Evolutionary conservation across 108 stramenopile species (phyloP).

Genomic region (Epipyxis sp.): DNA sequence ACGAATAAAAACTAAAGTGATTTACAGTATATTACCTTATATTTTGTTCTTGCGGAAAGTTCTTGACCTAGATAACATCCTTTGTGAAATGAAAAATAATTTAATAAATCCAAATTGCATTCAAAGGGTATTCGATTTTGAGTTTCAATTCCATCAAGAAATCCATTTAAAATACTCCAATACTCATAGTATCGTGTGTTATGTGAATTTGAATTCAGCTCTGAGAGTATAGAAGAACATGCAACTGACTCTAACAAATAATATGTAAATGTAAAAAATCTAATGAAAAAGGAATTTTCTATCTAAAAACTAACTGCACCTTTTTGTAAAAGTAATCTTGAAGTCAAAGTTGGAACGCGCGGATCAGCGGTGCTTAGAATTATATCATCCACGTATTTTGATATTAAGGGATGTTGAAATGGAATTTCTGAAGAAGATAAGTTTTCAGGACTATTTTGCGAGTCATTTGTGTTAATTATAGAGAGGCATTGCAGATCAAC

Average conservation of each 20-base stretch:
- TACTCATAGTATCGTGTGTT: not conserved
- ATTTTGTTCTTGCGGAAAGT: conserved; percentile 86
- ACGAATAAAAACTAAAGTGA: conserved; percentile 2
- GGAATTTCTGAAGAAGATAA: too few relatives aligned
- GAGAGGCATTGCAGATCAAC: too few relatives aligned
- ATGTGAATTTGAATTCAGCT: too few relatives aligned
- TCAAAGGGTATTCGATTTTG: conserved; percentile 74
- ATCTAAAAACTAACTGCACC: not conserved
- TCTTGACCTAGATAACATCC: conserved; percentile 99
- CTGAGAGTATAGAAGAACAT: too few relatives aligned
- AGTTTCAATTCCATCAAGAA: conserved; percentile 78
- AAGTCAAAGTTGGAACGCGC: too few relatives aligned
- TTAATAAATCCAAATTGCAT: conserved; percentile 82
- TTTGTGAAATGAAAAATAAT: conserved; percentile 82
- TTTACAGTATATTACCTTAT: too few relatives aligned
- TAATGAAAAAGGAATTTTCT: conserved; percentile 22
- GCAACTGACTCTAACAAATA: not conserved
- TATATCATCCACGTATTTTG: too few relatives aligned
- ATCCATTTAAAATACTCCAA: conserved; percentile 61
- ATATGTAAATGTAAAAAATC: not conserved
- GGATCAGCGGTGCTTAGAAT: too few relatives aligned
- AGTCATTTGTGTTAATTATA: too few relatives aligned
- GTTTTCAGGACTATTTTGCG: too few relatives aligned
- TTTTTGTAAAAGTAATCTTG: too few relatives aligned
- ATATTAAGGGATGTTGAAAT: too few relatives aligned